phyloP scores from a whole-genome alignment of 2,329 filamentous ascomycete genomes.

The Ramularia endophylla region DNA sequence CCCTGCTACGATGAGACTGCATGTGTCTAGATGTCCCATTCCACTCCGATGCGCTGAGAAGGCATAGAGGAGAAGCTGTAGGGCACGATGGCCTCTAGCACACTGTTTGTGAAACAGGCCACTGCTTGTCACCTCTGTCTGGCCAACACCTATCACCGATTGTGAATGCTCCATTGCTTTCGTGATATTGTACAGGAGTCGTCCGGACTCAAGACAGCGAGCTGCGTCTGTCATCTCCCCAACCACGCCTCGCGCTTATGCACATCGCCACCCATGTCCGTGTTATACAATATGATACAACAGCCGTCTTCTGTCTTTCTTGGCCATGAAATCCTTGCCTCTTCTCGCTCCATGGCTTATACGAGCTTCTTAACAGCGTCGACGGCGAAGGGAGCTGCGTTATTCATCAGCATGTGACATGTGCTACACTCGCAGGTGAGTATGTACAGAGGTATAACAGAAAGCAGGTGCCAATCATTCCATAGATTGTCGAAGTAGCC shows the following conservation, averaged over 20 bases:
- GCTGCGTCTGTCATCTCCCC: neutral
- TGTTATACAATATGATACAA: constrained; percentile 16
- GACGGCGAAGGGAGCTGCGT: constrained; percentile 50
- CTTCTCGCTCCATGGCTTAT: too few relatives aligned
- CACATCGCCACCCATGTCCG: neutral
- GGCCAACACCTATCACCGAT: too few relatives aligned
- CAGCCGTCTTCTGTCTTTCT: neutral
- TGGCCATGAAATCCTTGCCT: neutral
- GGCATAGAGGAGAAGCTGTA: too few relatives aligned
- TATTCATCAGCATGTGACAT: constrained; percentile 5
- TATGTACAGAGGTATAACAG: constrained; percentile 70
- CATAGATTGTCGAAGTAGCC: constrained; percentile 62
- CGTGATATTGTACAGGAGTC: too few relatives aligned
- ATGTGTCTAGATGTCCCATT: too few relatives aligned
- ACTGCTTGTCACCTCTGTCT: too few relatives aligned
- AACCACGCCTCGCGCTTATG: constrained; percentile 6
- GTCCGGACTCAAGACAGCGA: too few relatives aligned
- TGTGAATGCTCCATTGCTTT: too few relatives aligned
- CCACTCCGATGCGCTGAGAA: too few relatives aligned
- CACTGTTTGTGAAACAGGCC: too few relatives aligned
- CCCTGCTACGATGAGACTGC: too few relatives aligned
- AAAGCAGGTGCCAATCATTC: constrained; percentile 58
- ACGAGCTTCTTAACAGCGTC: constrained; percentile 49
- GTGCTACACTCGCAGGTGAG: neutral
- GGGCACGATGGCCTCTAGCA: too few relatives aligned